Evolutionary conservation across 2,329 filamentous ascomycete genomes (phyloP), one percentile per base, ranked within the genome.

Genomic region (Camillea tinctor): DNA sequence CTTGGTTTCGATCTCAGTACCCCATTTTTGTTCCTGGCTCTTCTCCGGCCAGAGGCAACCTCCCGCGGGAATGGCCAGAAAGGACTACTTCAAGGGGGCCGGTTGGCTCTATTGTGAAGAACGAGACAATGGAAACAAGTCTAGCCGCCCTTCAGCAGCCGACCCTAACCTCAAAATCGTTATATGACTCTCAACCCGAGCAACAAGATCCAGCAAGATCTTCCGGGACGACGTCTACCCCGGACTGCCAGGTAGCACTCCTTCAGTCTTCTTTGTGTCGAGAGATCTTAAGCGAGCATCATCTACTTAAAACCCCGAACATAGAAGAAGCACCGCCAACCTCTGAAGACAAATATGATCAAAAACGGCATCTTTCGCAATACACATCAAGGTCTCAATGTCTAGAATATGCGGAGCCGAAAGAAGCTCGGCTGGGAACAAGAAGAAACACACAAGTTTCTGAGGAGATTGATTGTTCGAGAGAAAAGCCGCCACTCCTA

Each of bases 1-100:
- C 68, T 19, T 66, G 61, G 56, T 63, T 61, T 40, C 62, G 66
- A 26, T 67, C 68, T 8, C 66, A 68, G 52, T 66, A 68, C 55
- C 66, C 65, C 9, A 52, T 68, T 24, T 62, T 66, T 52, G 52
- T 60, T 50, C 60, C 64, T 13, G 40, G 57, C 17, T 23, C 54
- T 30, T 59, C 20, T 50, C 21, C 58, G 20, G 44, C 52, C 20
- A 44, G 17, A 19, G 9, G 23, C 13, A 30, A 53, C 5, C 44
- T 49, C 36, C 60, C 48, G 9, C 55, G 50, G 22, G 57, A 48
- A 26, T 68, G 66, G 68, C 66, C 60, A 20, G 63, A 64, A 54
- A 63, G 64, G 30, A 65, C 22, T 21, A 67, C 66, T 21, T 70
- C 63, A 20, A 66, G 60, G 58, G 57, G 40, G 3, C 55, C 61